Percentiles rank a stretch among this genome's conserved stretches.
These are phyloP conservation scores for Tetrahymena malaccensis DNA, from an alignment of 73 alveolate genomes.

Conservation along the genomic window DNA sequence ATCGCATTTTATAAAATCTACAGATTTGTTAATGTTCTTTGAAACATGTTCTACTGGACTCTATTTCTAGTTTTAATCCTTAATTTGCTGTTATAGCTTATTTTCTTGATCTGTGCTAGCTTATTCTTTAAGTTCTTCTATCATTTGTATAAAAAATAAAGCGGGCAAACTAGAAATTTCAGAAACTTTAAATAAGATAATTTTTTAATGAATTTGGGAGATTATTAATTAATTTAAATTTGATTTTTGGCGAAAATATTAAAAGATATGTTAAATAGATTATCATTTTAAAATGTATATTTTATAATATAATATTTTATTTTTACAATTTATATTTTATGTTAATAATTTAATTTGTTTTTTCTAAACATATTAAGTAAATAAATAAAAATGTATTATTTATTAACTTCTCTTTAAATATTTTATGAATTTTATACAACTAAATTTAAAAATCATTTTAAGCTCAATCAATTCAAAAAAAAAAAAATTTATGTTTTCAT, in stretches of 20 bases:
- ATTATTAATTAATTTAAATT: neutral
- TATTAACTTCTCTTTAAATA: too few species aligned
- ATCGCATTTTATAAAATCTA: neutral
- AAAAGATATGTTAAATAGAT: neutral
- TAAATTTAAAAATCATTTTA: too few species aligned
- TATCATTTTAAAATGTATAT: neutral
- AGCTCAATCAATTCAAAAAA: too few species aligned
- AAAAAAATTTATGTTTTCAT: too few species aligned
- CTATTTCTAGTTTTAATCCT: too few species aligned
- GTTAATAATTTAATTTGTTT: too few species aligned
- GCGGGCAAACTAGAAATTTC: neutral
- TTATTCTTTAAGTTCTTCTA: neutral
- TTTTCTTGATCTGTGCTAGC: neutral
- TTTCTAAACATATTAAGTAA: too few species aligned
- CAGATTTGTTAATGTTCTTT: neutral
- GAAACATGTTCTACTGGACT: neutral
- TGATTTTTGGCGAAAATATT: neutral
- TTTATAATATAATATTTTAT: neutral
- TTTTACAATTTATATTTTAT: too few species aligned
- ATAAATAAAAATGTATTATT: too few species aligned
- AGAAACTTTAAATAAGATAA: neutral
- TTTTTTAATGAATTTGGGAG: neutral
- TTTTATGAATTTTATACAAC: too few species aligned
- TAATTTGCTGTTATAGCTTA: neutral
- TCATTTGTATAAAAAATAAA: neutral